A percentile compares a stretch with the other conserved stretches of the same genome.
These are phyloP conservation scores for Kwoniella dendrophila DNA, from an alignment of 768 basidiomycete genomes.

Conservation along the genomic window DNA sequence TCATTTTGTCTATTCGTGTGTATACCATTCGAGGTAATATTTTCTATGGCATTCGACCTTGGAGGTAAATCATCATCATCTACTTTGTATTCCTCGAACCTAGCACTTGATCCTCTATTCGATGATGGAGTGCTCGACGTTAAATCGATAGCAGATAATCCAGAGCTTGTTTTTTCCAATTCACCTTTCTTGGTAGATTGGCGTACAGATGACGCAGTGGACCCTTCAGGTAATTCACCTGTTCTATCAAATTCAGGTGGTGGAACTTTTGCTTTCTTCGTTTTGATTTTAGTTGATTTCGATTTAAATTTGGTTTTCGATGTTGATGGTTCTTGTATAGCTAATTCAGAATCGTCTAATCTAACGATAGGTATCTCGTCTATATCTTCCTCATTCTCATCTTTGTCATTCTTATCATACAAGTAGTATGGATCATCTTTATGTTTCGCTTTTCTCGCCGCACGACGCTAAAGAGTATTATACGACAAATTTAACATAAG, in stretches of 20 bases:
- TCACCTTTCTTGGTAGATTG: background rate
- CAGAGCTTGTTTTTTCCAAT: constrained; percentile 5
- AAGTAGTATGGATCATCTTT: constrained; percentile 92
- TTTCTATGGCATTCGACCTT: background rate
- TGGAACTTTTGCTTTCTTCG: constrained; percentile 19
- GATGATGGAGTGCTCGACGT: background rate
- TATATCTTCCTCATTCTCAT: constrained; percentile 64
- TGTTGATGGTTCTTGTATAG: constrained; percentile 2
- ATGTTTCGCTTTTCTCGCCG: constrained; percentile 72
- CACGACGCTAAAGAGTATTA: constrained; percentile 64
- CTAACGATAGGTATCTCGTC: constrained; percentile 89
- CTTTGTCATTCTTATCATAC: constrained; percentile 59
- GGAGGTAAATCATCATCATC: constrained; percentile 26
- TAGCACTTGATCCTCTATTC: constrained; percentile 1
- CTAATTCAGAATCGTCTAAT: constrained; percentile 61
- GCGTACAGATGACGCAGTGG: background rate
- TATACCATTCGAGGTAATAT: background rate
- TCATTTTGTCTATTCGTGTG: background rate
- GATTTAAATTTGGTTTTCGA: constrained; percentile 15
- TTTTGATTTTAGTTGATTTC: constrained; percentile 10
- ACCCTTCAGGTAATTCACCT: constrained; percentile 80
- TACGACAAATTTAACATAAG: constrained; percentile 9
- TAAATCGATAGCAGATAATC: constrained; percentile 42
- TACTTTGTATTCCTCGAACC: constrained; percentile 44
- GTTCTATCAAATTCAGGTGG: constrained; percentile 62